A percentile compares a stretch with the other conserved stretches of the same genome.
phyloP scores from a whole-genome alignment of 768 basidiomycete genomes.

The Lanmaoa rubissima region DNA sequence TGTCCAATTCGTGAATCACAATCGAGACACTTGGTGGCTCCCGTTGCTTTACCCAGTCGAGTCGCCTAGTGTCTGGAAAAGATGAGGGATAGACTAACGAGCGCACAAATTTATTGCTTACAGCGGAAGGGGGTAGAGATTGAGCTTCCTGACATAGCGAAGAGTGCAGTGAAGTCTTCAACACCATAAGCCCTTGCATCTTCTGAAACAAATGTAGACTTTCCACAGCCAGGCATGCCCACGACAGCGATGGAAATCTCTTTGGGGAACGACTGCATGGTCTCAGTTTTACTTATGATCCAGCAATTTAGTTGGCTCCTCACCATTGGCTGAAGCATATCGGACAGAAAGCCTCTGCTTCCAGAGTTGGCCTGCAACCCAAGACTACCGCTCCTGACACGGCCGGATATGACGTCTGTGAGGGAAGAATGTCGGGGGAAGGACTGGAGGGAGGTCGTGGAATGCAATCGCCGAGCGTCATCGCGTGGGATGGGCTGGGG shows the following conservation, averaged over 20 bases:
- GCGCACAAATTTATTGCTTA: constrained; percentile 21
- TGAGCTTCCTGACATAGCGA: constrained; percentile 33
- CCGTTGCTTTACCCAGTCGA: constrained; percentile 36
- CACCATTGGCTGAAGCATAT: constrained; percentile 26
- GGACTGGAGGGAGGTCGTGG: constrained; percentile 39
- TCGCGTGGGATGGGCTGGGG: constrained; percentile 39
- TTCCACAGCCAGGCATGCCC: constrained; percentile 78
- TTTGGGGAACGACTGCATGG: constrained; percentile 26
- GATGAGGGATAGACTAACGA: constrained; percentile 21
- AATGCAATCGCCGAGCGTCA: constrained; percentile 38
- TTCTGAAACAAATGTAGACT: constrained; percentile 76
- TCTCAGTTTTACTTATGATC: constrained; percentile 5
- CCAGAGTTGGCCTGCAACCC: constrained; percentile 39
- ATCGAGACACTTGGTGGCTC: constrained; percentile 45
- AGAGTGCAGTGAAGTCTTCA: constrained; percentile 38
- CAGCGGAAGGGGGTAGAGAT: constrained; percentile 40
- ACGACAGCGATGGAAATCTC: constrained; percentile 71
- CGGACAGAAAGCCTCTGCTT: constrained; percentile 17
- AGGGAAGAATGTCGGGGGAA: constrained; percentile 32
- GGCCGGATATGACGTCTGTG: constrained; percentile 39
- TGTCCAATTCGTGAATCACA: constrained; percentile 55
- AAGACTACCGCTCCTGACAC: constrained; percentile 61
- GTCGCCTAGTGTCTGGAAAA: constrained; percentile 33
- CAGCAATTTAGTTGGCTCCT: constrained; percentile 7
- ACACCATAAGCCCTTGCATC: constrained; percentile 67